Evolutionary conservation across 2,329 filamentous ascomycete genomes (phyloP), one percentile per base, ranked within the genome.

Genomic region (Tolypocladium endophyticum): DNA sequence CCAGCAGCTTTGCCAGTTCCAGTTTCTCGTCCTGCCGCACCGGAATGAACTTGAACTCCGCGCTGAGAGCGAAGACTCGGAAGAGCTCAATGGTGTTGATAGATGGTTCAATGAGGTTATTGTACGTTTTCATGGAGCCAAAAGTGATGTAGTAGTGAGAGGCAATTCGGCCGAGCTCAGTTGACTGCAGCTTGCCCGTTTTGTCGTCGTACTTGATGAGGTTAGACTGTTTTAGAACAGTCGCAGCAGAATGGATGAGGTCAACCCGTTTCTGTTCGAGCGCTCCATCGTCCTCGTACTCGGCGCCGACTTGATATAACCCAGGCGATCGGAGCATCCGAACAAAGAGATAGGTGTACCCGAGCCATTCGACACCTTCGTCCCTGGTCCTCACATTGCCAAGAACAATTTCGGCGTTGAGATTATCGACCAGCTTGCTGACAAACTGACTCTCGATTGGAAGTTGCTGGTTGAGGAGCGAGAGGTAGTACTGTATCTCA

Each of bases 141-240:
- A 96, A 87, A 0, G 92, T 94, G 69, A 99, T 97, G 78, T 99
- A 99, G 79, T 99, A 99, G 73, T 99, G 94, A 18, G 93, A 97
- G 7, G 95, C 89, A 66, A 99, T 95, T 50, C 94, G 87, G 58
- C 95, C 94, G 59, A 99, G 86, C 72, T 99, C 94, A 0, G 94
- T 99, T 4, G 90, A 85, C 73, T 96, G 92, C 38, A 99, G 75
- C 68, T 87, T 89, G 33, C 95, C 94, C 1, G 87, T 87, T 74
- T 94, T 94, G 73, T 95, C 94, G 68, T 99, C 94, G 69, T 99
- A 99, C 69, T 96, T 97, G 73, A 96, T 81, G 9, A 99, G 82
- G 62, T 88, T 92, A 2, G 91, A 91, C 70, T 90, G 94, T 68
- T 95, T 91, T 14, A 99, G 78, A 1, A 96, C 86, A 38, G 85